Percentiles rank a stretch among this genome's conserved stretches.
Conservation (phyloP, 768 basidiomycete genomes). For the Suillus subalutaceus region DNA sequence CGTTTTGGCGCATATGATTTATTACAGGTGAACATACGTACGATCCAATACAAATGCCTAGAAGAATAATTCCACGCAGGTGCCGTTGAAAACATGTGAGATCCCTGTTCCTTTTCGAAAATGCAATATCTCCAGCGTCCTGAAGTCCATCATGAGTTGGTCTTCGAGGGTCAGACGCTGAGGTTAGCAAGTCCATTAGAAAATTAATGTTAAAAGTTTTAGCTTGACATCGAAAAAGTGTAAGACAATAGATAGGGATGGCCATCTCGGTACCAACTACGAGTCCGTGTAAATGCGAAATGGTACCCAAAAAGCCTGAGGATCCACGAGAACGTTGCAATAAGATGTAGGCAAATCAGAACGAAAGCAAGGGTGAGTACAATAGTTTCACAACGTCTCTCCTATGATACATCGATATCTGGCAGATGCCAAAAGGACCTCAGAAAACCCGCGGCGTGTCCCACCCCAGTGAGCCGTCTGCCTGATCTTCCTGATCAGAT, state of each 20-base stretch:
- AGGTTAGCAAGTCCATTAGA: neutral
- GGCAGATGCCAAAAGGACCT: constrained; percentile 17
- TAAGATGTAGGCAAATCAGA: constrained; percentile 5
- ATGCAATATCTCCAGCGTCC: neutral
- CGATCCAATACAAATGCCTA: no score
- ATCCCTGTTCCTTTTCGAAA: neutral
- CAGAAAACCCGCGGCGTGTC: constrained; percentile 24
- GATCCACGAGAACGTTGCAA: constrained; percentile 4
- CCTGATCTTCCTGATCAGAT: constrained; percentile 3
- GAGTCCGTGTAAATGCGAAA: constrained; percentile 11
- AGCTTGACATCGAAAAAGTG: neutral
- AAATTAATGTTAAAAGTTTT: neutral
- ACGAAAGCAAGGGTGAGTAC: constrained; percentile 15
- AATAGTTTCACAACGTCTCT: constrained; percentile 11
- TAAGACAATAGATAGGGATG: constrained; percentile 5
- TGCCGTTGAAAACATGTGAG: neutral
- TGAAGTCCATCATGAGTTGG: neutral
- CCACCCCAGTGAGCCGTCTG: constrained; percentile 16
- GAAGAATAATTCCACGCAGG: no score
- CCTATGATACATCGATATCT: constrained; percentile 17
- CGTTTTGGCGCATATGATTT: no score
- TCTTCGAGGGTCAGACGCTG: neutral
- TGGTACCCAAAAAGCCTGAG: neutral
- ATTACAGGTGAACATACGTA: no score
- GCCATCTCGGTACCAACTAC: neutral